These are phyloP conservation scores for Pisolithus marmoratus DNA, from an alignment of 768 basidiomycete genomes.

Conservation along the genomic window DNA sequence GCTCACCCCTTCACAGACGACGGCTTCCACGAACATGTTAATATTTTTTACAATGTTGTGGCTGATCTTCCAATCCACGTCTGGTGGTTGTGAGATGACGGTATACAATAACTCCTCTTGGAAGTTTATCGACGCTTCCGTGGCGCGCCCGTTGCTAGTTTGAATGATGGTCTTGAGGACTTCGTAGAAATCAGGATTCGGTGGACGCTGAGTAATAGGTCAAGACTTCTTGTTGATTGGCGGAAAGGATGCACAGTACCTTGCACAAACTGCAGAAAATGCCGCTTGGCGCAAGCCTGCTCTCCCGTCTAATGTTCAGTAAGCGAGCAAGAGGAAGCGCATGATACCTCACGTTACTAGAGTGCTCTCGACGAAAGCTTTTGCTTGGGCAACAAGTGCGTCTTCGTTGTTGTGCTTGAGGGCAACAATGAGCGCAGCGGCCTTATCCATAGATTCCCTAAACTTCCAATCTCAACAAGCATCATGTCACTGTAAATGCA, in stretches of 20 bases:
- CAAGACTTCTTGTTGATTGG: background rate
- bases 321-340: background rate
- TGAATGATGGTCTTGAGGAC: constrained; percentile 46
- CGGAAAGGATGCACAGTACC: constrained; percentile 29
- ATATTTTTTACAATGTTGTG: constrained; percentile 56
- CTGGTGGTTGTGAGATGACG: constrained; percentile 41
- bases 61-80: constrained; percentile 45
- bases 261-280: constrained; percentile 54
- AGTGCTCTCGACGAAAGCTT: constrained; percentile 46
- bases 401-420: constrained; percentile 51
- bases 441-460: constrained; percentile 51
- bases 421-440: constrained; percentile 41
- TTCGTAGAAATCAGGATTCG: constrained; percentile 44
- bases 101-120: constrained; percentile 54
- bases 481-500: background rate
- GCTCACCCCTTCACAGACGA: constrained; percentile 50
- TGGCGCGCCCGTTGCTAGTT: constrained; percentile 28
- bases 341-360: constrained; percentile 39
- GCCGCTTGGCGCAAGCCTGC: constrained; percentile 53
- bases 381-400: constrained; percentile 51
- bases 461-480: background rate
- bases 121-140: constrained; percentile 27
- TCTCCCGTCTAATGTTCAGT: background rate
- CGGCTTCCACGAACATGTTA: constrained; percentile 48
- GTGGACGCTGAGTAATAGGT: constrained; percentile 34